phyloP scores from a whole-genome alignment of 2,329 filamentous ascomycete genomes.

The Ophiostoma perfectum region DNA sequence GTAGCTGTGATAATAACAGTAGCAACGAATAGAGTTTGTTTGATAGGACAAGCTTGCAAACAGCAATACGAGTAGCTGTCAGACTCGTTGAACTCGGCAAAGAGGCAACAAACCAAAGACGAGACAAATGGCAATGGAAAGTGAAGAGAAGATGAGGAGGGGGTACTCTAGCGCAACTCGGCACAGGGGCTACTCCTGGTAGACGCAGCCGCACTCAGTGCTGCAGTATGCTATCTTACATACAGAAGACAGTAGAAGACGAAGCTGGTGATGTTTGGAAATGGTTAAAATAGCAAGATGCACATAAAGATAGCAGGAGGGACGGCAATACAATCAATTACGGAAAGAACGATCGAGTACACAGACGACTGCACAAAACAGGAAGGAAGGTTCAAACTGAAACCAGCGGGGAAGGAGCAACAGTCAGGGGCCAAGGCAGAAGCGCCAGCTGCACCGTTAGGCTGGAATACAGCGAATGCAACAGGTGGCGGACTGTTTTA shows the following conservation, averaged over 20 bases:
- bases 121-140: not conserved
- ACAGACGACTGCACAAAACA: not conserved
- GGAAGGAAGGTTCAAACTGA: not conserved
- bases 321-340: not conserved
- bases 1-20: not conserved
- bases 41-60: not conserved
- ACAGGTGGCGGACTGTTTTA: not conserved
- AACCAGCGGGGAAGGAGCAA: slow-evolving; percentile 8
- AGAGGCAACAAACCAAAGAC: not conserved
- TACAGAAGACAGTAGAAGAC: not conserved
- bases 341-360: not conserved
- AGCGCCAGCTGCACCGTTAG: not conserved
- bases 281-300: not conserved
- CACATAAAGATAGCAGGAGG: not conserved
- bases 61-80: not conserved
- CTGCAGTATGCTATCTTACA: not conserved
- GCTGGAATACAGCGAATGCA: not conserved
- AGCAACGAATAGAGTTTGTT: not conserved
- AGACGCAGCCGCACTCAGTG: not conserved
- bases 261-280: not conserved
- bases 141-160: not conserved
- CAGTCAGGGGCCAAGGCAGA: not conserved
- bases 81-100: not conserved
- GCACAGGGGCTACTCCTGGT: not conserved
- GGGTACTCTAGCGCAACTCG: not conserved